Base-by-base conservation (phyloP, 805 yeast species). In the Candida silvicultrix region DNA sequence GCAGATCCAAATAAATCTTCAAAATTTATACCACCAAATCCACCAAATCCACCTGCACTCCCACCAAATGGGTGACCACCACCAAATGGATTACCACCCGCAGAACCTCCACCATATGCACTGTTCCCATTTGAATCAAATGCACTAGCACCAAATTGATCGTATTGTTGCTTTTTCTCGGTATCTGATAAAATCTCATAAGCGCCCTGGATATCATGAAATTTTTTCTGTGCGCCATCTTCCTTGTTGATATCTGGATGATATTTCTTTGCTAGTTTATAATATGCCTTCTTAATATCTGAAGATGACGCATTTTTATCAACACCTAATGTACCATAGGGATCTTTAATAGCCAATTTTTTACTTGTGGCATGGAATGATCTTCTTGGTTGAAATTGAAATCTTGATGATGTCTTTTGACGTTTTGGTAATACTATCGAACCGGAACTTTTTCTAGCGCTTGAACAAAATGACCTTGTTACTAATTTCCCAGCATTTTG, bases 181-280 rank as follows among this genome's bases (percentile, higher is more conserved):
- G 88, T 85, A 63, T 89, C 95, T 40, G 89, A 81, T 59, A 94
- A 72, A 34, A 94, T 79, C 66, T 94, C 99, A 61, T 95, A 94
- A 1, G 97, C 95, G 52, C 86, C 94, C 62, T 92, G 98, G 53
- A 94, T 78, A 58, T 86, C 88, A 60, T 94, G 98, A 69, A 94
- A 94, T 64, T 81, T 81, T 60, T 80, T 79, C 57, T 92, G 96
- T 0, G 98, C 94, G 18, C 78, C 92, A 22, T 79, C 77, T 52
- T 87, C 97, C 66, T 92, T 94, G 66, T 92, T 94, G 40, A 94
- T 87, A 69, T 94, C 99, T 0, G 99, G 99, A 66, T 94, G 99
- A 65, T 73, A 89, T 64, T 92, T 78, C 66, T 94, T 94, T 15
- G 97, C 99, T 52, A 94, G 71, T 59, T 89, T 84, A 64, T 89